A percentile compares a stretch with the other conserved stretches of the same genome.
Evolutionary conservation across 371 early-diverging fungal species (phyloP).

Genomic region (Lichtheimia corymbifera): DNA sequence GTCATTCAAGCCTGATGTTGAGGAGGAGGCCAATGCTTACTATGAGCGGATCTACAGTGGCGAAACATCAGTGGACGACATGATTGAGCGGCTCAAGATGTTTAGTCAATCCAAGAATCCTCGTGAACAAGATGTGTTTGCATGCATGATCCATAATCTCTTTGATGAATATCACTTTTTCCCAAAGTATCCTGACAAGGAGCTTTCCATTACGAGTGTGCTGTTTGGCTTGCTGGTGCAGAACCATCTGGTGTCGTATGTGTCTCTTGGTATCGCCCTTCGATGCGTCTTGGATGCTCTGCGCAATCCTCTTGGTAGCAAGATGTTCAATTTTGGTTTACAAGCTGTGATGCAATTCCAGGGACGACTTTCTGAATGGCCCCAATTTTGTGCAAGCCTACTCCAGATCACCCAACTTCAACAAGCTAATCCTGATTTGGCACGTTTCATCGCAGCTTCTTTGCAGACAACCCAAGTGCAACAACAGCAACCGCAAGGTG

Average conservation of each 20-base stretch:
- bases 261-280: constrained; percentile 82
- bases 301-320: constrained; percentile 76
- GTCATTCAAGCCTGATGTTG: constrained; percentile 63
- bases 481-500: constrained; percentile 4
- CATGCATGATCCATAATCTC: constrained; percentile 85
- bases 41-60: constrained; percentile 81
- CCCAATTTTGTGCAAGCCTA: constrained; percentile 81
- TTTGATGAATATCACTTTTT: constrained; percentile 96
- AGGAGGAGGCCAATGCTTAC: constrained; percentile 79
- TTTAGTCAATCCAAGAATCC: constrained; percentile 71
- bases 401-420: constrained; percentile 82
- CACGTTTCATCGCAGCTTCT: constrained; percentile 48
- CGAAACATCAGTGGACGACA: constrained; percentile 69
- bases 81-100: constrained; percentile 69
- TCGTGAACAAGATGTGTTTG: constrained; percentile 79
- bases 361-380: constrained; percentile 87
- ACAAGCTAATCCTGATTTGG: constrained; percentile 77
- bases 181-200: constrained; percentile 90
- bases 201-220: constrained; percentile 83
- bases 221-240: constrained; percentile 91
- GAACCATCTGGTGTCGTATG: constrained; percentile 76
- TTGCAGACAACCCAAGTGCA: constrained; percentile 27
- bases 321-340: constrained; percentile 89
- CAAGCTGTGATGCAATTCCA: constrained; percentile 86
- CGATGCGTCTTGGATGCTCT: constrained; percentile 86